phyloP scores from a whole-genome alignment of 2,329 filamentous ascomycete species.

The Diaporthe eres region DNA sequence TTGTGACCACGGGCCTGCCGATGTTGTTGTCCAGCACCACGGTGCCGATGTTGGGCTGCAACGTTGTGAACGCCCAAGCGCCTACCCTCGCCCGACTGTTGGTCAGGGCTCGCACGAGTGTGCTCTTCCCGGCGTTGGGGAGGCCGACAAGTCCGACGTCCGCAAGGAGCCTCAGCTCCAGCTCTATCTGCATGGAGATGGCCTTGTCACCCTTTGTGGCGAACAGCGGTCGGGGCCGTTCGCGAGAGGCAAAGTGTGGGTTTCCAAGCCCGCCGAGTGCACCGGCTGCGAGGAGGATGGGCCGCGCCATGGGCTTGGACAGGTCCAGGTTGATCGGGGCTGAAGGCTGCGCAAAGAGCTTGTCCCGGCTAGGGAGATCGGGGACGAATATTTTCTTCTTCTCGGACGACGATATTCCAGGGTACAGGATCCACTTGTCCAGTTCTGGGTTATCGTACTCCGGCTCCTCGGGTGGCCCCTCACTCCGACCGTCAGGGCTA shows the following conservation, averaged over 20 bases:
- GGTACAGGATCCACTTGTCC: conserved; percentile 89
- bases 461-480: conserved; percentile 57
- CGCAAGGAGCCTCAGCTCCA: conserved; percentile 95
- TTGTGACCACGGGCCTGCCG: conserved; percentile 74
- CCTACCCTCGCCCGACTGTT: conserved; percentile 92
- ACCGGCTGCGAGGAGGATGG: conserved; percentile 88
- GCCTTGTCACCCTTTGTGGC: conserved; percentile 89
- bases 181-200: conserved; percentile 82
- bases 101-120: conserved; percentile 87
- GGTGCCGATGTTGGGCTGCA: conserved; percentile 95
- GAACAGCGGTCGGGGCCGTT: conserved; percentile 84
- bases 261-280: conserved; percentile 93
- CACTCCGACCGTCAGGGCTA: conserved; percentile 51
- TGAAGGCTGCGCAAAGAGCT: conserved; percentile 76
- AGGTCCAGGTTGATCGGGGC: conserved; percentile 82
- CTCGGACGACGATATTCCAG: conserved; percentile 80
- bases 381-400: conserved; percentile 68
- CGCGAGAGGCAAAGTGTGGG: conserved; percentile 87
- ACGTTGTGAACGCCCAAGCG: conserved; percentile 96
- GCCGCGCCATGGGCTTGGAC: conserved; percentile 82
- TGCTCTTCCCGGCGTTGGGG: conserved; percentile 97
- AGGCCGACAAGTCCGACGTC: conserved; percentile 95
- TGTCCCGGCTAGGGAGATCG: conserved; percentile 64
- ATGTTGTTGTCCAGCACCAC: conserved; percentile 91
- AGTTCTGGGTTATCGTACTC: conserved; percentile 62